phyloP scores from a whole-genome alignment of 140 eudicot species.

The Ambrosia hybrid region DNA sequence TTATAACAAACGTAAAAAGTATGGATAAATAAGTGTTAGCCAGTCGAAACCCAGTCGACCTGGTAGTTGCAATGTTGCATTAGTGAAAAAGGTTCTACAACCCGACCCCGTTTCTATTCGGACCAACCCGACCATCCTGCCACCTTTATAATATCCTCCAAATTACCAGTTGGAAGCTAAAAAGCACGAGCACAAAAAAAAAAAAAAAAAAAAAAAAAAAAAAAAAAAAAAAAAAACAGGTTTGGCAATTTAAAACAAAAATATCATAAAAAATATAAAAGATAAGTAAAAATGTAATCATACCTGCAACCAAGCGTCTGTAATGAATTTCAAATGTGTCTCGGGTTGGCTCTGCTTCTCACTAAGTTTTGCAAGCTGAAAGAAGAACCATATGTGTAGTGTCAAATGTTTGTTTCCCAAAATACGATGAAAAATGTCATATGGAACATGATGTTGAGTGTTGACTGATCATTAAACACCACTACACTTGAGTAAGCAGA shows the following conservation, averaged over 20 bases:
- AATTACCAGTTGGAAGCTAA: neutral
- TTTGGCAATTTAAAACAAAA: slow-evolving; percentile 5
- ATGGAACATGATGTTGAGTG: too few relatives aligned
- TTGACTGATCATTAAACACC: too few relatives aligned
- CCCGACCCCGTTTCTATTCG: neutral
- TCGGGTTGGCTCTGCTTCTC: slow-evolving; percentile 39
- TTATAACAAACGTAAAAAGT: neutral
- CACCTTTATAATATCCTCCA: neutral
- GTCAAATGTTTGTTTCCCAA: too few relatives aligned
- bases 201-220: too few relatives aligned
- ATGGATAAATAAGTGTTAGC: too few relatives aligned
- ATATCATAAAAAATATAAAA: neutral
- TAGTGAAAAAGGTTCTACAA: neutral
- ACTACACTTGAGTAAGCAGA: too few relatives aligned
- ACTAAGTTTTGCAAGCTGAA: slow-evolving; percentile 53
- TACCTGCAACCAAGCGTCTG: slow-evolving; percentile 68
- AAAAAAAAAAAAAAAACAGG: neutral
- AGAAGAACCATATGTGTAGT: neutral
- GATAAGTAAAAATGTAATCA: neutral
- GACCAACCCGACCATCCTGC: too few relatives aligned
- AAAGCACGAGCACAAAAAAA: neutral
- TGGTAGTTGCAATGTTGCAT: neutral
- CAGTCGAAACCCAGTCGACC: neutral
- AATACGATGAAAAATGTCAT: too few relatives aligned
- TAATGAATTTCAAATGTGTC: slow-evolving; percentile 52